These are phyloP conservation scores for Lavandula angustifolia DNA, from an alignment of 257 asterid species.

Conservation along the genomic window DNA sequence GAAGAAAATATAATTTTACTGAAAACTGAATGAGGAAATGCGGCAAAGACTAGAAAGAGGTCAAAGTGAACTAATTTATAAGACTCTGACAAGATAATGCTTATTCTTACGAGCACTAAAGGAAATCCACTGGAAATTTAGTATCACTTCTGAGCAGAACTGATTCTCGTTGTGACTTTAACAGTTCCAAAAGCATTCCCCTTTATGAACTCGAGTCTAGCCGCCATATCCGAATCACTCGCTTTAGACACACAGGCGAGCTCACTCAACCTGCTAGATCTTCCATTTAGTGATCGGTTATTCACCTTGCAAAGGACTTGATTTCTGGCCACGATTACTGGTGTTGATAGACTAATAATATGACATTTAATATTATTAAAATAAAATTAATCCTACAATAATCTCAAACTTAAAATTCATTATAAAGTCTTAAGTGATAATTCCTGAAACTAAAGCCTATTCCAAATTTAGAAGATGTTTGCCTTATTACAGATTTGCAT, in stretches of 20 bases:
- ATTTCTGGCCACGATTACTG: too few species aligned
- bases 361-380: too few species aligned
- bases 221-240: too few species aligned
- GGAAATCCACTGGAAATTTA: background rate
- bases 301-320: too few species aligned
- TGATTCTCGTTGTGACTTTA: background rate
- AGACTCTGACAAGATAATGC: background rate
- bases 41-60: slow-evolving; percentile 1
- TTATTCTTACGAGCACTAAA: slow-evolving; percentile 1
- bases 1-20: background rate
- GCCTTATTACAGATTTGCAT: background rate
- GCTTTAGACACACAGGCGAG: too few species aligned
- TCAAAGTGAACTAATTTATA: slow-evolving; percentile 5
- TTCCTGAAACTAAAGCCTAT: background rate
- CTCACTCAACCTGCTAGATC: too few species aligned
- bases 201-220: too few species aligned
- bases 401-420: too few species aligned
- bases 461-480: slow-evolving; percentile 2
- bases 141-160: slow-evolving; percentile 1
- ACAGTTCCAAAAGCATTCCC: too few species aligned
- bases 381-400: too few species aligned
- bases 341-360: too few species aligned
- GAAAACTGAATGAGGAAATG: background rate
- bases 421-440: background rate
- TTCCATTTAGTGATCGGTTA: too few species aligned